These are phyloP conservation scores for Paraphaeosphaeria minitans DNA, from an alignment of 2,329 filamentous ascomycete species.

Conservation along the genomic window DNA sequence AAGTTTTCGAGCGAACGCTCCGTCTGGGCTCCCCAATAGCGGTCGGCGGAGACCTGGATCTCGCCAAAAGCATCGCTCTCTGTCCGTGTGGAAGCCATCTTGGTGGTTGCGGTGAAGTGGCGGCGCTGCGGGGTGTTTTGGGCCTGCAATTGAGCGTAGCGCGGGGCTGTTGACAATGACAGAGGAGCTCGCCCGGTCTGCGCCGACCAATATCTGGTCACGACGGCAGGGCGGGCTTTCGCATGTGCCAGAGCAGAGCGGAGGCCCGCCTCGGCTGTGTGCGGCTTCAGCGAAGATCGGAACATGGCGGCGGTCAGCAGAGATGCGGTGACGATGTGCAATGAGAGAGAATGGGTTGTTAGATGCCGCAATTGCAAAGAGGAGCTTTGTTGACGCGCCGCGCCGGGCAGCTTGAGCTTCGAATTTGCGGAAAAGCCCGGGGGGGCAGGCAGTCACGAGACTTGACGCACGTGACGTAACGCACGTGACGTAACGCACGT, in stretches of 20 bases:
- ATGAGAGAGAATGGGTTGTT: constrained; percentile 2
- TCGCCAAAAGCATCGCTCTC: constrained; percentile 99
- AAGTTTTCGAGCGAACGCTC: constrained; percentile 97
- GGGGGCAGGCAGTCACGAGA: neutral
- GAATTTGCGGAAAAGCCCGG: neutral
- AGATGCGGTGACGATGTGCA: constrained; percentile 1
- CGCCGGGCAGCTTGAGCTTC: neutral
- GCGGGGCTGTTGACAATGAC: constrained; percentile 27
- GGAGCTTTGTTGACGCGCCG: neutral
- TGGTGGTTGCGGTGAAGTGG: constrained; percentile 40
- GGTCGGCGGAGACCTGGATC: constrained; percentile 87
- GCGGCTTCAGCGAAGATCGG: constrained; percentile 39
- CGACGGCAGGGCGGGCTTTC: constrained; percentile 35
- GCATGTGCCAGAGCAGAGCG: constrained; percentile 45
- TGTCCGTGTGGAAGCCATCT: constrained; percentile 65
- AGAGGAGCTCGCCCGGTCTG: constrained; percentile 26
- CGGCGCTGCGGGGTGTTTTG: constrained; percentile 29
- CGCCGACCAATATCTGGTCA: constrained; percentile 16
- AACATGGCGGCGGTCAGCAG: constrained; percentile 35
- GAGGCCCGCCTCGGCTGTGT: constrained; percentile 43
- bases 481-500: too few species aligned
- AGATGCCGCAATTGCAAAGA: constrained; percentile 8
- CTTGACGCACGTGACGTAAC: too few species aligned
- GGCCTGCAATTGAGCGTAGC: constrained; percentile 25
- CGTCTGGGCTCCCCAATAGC: constrained; percentile 98